Conservation (phyloP, 345 rosid species). For the Excoecaria cochinchinensis region DNA sequence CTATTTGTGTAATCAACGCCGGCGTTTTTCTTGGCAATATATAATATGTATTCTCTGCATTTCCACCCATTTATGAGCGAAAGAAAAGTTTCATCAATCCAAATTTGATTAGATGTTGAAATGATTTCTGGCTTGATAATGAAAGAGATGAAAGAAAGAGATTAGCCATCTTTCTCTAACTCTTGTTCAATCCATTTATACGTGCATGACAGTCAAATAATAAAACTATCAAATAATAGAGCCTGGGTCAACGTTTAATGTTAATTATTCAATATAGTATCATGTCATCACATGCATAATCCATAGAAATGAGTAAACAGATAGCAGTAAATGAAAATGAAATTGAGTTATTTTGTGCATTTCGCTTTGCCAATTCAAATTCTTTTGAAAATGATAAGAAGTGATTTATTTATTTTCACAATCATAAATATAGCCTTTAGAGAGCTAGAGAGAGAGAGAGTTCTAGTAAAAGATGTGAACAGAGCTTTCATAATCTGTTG, state of each 20-base stretch:
- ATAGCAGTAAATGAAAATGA: too few species aligned
- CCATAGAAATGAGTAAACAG: too few species aligned
- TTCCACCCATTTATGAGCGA: neutral
- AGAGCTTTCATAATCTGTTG: neutral
- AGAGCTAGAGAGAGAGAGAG: neutral
- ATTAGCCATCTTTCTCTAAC: neutral
- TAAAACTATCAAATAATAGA: too few species aligned
- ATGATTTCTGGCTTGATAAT: slow-evolving; percentile 1
- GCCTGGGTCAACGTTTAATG: too few species aligned
- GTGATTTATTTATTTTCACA: neutral
- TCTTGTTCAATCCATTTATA: neutral
- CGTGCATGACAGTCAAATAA: too few species aligned
- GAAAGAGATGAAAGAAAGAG: neutral
- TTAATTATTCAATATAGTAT: too few species aligned
- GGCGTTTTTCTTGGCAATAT: too few species aligned
- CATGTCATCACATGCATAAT: too few species aligned
- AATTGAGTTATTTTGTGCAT: neutral
- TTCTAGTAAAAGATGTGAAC: neutral
- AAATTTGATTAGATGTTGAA: neutral
- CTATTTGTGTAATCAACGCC: too few species aligned
- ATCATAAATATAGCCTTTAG: neutral
- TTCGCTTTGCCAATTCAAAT: neutral
- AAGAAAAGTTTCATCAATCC: neutral
- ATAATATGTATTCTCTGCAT: neutral
- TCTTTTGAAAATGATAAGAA: neutral